These are phyloP conservation scores for Chaetoscypha palmicola DNA, from an alignment of 2,329 filamentous ascomycete genomes.

Conservation along the genomic window DNA sequence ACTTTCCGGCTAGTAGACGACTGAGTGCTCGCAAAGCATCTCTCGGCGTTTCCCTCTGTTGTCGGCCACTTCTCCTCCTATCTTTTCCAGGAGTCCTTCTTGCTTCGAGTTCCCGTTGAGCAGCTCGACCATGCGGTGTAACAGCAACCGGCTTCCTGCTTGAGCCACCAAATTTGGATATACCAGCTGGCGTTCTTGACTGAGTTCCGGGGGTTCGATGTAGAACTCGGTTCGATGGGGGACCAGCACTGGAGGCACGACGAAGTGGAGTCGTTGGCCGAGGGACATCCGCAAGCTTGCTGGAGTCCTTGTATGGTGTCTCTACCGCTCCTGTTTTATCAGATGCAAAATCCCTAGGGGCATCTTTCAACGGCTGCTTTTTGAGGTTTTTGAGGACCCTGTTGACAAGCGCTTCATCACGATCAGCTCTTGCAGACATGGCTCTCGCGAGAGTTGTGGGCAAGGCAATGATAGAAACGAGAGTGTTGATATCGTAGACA, in stretches of 20 bases:
- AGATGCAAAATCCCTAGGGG: too few relatives aligned
- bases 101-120: constrained; percentile 50
- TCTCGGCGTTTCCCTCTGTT: constrained; percentile 49
- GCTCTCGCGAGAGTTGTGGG: too few relatives aligned
- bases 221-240: constrained; percentile 22
- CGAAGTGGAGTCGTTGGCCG: constrained; percentile 28
- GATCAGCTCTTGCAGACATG: too few relatives aligned
- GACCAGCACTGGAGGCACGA: constrained; percentile 27
- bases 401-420: too few relatives aligned
- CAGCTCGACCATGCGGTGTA: constrained; percentile 56
- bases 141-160: constrained; percentile 21
- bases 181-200: constrained; percentile 23
- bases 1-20: constrained; percentile 43
- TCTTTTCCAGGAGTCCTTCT: constrained; percentile 55
- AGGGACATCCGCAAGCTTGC: constrained; percentile 23
- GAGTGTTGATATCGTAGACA: too few relatives aligned
- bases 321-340: too few relatives aligned
- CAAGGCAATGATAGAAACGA: too few relatives aligned
- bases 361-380: too few relatives aligned
- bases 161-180: constrained; percentile 19
- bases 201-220: constrained; percentile 24
- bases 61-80: constrained; percentile 49
- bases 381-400: too few relatives aligned
- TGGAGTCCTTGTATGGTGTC: background rate
- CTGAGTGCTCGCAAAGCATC: constrained; percentile 48